Evolutionary conservation across 805 yeast genomes (phyloP).

Genomic region (Suhomyces vadensis): DNA sequence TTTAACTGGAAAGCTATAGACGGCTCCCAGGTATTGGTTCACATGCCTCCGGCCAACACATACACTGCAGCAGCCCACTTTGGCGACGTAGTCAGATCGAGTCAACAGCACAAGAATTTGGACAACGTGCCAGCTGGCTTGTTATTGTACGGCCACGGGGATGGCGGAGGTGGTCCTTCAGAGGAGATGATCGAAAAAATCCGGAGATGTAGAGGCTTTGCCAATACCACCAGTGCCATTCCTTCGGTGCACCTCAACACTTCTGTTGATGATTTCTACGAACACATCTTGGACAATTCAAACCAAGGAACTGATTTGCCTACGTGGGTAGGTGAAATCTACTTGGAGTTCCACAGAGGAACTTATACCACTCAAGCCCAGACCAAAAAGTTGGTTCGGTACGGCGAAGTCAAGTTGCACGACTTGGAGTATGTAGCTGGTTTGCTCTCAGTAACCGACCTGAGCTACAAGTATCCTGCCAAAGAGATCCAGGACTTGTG

Average conservation of each 20-base stretch:
- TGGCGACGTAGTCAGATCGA: conserved; percentile 85
- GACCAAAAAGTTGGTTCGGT: conserved; percentile 77
- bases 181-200: conserved; percentile 91
- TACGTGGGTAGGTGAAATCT: conserved; percentile 91
- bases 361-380: conserved; percentile 94
- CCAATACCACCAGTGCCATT: conserved; percentile 74
- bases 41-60: conserved; percentile 97
- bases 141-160: conserved; percentile 89
- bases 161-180: conserved; percentile 98
- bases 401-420: conserved; percentile 71
- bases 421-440: conserved; percentile 87
- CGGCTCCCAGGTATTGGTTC: conserved; percentile 89
- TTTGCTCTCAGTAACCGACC: conserved; percentile 58
- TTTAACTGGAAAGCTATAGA: conserved; percentile 96
- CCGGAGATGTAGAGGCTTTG: conserved; percentile 85
- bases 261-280: conserved; percentile 79
- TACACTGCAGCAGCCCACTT: conserved; percentile 92
- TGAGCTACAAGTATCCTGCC: conserved; percentile 69
- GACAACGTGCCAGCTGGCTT: conserved; percentile 80
- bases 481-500: conserved; percentile 68
- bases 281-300: conserved; percentile 60
- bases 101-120: conserved; percentile 78
- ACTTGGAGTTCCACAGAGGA: conserved; percentile 94
- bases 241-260: conserved; percentile 81
- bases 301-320: conserved; percentile 69